Conservation (phyloP, 495 filamentous ascomycete species). For the Tricharina praecox region DNA sequence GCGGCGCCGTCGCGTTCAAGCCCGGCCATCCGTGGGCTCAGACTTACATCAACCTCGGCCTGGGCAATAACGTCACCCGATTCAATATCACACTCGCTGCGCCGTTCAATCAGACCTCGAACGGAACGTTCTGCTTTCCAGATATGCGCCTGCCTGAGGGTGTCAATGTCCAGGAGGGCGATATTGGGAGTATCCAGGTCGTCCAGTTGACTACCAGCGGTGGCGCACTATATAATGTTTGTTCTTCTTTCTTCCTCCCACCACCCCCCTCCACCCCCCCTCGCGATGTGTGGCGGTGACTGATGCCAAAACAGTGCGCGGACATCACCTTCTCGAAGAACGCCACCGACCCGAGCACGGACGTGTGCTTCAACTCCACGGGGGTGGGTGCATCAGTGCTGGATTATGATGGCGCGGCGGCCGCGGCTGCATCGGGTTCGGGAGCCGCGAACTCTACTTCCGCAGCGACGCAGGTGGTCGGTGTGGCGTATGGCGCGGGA, state of each 20-base stretch:
- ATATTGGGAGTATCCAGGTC: slow-evolving; percentile 38
- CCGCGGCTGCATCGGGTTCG: not conserved
- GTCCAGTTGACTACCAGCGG: slow-evolving; percentile 36
- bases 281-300: not conserved
- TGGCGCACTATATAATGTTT: slow-evolving; percentile 42
- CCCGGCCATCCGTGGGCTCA: slow-evolving; percentile 41
- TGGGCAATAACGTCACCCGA: slow-evolving; percentile 38
- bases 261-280: no score
- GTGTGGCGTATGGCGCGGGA: not conserved
- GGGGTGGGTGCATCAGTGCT: slow-evolving; percentile 21
- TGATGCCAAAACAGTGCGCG: slow-evolving; percentile 37
- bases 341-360: slow-evolving; percentile 28
- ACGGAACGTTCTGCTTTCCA: slow-evolving; percentile 42
- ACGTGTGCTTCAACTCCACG: slow-evolving; percentile 35
- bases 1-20: slow-evolving; percentile 38
- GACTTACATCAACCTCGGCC: slow-evolving; percentile 45
- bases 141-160: slow-evolving; percentile 32
- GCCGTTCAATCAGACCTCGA: slow-evolving; percentile 43
- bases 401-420: slow-evolving; percentile 6
- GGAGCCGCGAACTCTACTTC: not conserved
- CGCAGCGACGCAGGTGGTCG: not conserved
- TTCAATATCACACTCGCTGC: slow-evolving; percentile 44
- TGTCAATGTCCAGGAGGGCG: slow-evolving; percentile 34
- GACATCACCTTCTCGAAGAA: slow-evolving; percentile 41
- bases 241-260: slow-evolving; percentile 26